Evolutionary conservation across 2,329 filamentous ascomycete species (phyloP).

Genomic region (Parascedosporium putredinis): DNA sequence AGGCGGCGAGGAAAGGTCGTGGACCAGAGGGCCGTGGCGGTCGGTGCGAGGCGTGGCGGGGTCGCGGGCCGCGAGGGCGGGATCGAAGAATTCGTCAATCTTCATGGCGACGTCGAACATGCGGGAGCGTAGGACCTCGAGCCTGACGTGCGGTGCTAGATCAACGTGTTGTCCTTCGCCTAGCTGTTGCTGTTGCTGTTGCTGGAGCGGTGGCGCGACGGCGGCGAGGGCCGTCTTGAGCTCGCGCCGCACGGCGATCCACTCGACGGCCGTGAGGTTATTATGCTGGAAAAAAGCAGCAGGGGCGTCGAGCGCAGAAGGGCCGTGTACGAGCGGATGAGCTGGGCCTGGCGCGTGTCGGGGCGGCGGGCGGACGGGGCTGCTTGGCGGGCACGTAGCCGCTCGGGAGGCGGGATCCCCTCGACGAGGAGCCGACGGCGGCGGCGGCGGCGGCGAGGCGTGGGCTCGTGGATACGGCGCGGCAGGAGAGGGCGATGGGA

Average conservation of each 20-base stretch:
- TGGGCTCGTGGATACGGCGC: slow-evolving; percentile 17
- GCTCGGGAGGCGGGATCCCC: slow-evolving; percentile 31
- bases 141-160: slow-evolving; percentile 53
- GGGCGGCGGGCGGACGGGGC: slow-evolving; percentile 81
- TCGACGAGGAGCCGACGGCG: slow-evolving; percentile 15
- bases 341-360: slow-evolving; percentile 81
- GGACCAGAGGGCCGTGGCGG: slow-evolving; percentile 22
- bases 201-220: slow-evolving; percentile 17
- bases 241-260: slow-evolving; percentile 33
- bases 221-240: slow-evolving; percentile 30
- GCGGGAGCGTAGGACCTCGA: slow-evolving; percentile 79
- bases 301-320: slow-evolving; percentile 76
- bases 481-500: slow-evolving; percentile 1
- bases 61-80: slow-evolving; percentile 26
- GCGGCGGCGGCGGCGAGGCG: slow-evolving; percentile 15
- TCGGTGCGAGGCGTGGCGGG: slow-evolving; percentile 20
- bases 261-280: slow-evolving; percentile 59
- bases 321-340: slow-evolving; percentile 77
- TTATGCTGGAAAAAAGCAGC: slow-evolving; percentile 67
- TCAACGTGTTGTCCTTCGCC: slow-evolving; percentile 31
- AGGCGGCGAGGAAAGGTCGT: slow-evolving; percentile 47
- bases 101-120: slow-evolving; percentile 80
- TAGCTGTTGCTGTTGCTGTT: slow-evolving; percentile 17
- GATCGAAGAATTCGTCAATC: slow-evolving; percentile 74
- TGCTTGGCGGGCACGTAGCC: slow-evolving; percentile 57